Evolutionary conservation across 257 asterid genomes (phyloP).

Genomic region (Jacaranda copaia): DNA sequence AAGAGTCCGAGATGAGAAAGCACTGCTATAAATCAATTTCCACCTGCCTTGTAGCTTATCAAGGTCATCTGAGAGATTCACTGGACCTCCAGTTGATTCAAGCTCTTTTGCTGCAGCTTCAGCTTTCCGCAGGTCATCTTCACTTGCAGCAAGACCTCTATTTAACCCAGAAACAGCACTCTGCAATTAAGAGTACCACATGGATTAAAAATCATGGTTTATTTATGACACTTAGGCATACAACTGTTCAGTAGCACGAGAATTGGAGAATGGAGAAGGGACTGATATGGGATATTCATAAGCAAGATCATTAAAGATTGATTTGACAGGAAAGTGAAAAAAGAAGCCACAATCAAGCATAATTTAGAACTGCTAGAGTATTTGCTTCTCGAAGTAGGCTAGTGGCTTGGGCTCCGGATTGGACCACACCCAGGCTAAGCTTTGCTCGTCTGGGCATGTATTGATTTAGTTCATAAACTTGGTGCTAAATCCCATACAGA

Average conservation of each 20-base stretch:
- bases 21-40: slow-evolving; percentile 92
- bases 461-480: too few species aligned
- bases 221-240: not conserved
- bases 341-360: too few species aligned
- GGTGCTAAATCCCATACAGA: too few species aligned
- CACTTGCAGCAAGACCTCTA: slow-evolving; percentile 94
- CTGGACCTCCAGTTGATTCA: slow-evolving; percentile 68
- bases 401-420: too few species aligned
- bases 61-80: slow-evolving; percentile 63
- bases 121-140: slow-evolving; percentile 76
- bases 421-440: too few species aligned
- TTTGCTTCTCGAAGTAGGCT: too few species aligned
- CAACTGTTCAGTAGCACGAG: not conserved
- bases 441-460: too few species aligned
- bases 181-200: slow-evolving; percentile 48
- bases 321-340: too few species aligned
- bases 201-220: slow-evolving; percentile 19
- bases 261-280: not conserved
- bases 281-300: not conserved
- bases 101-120: slow-evolving; percentile 86
- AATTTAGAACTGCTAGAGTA: too few species aligned
- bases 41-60: slow-evolving; percentile 93
- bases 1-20: slow-evolving; percentile 87
- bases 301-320: not conserved
- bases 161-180: slow-evolving; percentile 89